Conservation (phyloP, 1,284 basidiomycete species). For the Microbotryum scabiosae region DNA sequence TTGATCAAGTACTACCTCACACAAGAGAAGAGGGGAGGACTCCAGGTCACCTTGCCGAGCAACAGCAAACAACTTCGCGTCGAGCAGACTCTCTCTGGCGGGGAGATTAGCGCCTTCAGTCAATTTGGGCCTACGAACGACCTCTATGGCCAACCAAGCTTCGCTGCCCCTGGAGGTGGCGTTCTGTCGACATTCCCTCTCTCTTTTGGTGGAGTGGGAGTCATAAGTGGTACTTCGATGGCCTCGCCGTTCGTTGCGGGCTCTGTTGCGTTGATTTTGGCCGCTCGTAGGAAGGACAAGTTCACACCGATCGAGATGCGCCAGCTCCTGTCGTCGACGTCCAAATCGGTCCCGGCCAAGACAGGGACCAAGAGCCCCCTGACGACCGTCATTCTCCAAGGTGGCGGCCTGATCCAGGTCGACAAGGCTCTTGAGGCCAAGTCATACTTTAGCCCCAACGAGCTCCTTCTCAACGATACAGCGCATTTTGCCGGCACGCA, state of each 20-base stretch:
- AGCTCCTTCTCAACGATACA: conserved; percentile 62
- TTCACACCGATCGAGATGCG: conserved; percentile 44
- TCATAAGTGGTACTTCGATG: conserved; percentile 44
- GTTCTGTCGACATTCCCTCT: conserved; percentile 56
- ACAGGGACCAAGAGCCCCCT: conserved; percentile 43
- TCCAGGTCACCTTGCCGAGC: no score
- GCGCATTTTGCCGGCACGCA: conserved; percentile 49
- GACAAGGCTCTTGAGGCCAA: conserved; percentile 54
- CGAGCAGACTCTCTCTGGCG: conserved; percentile 38
- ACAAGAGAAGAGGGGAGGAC: no score
- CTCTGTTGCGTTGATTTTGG: conserved; percentile 55
- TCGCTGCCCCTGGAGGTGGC: conserved; percentile 54
- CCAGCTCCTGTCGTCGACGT: conserved; percentile 54
- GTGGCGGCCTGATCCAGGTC: conserved; percentile 55
- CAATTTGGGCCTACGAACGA: conserved; percentile 56
- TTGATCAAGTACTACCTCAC: no score
- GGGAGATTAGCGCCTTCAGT: conserved; percentile 49
- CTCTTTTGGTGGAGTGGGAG: conserved; percentile 44
- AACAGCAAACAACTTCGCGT: conserved; percentile 37
- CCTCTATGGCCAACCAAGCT: conserved; percentile 51
- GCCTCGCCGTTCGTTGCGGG: conserved; percentile 48
- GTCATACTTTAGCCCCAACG: conserved; percentile 51
- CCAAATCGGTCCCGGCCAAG: conserved; percentile 47
- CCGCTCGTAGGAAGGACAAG: conserved; percentile 47
- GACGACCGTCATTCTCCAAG: background rate